Conservation (phyloP, 176 grass and related monocot species). For the Typha latifolia region DNA sequence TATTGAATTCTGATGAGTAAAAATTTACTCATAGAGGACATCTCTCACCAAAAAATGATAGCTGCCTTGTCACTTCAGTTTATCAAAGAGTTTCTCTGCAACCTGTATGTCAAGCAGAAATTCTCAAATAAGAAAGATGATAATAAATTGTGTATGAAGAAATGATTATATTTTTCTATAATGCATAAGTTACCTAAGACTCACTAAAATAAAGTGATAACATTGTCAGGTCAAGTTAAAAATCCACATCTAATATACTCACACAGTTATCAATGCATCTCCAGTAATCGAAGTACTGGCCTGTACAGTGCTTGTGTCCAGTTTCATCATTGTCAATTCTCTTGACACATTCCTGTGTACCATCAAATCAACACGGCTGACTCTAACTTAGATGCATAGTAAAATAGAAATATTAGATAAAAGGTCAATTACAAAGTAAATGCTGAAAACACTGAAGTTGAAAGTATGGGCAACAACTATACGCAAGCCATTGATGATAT, state of each 20-base stretch:
- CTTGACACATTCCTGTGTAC: slow-evolving; percentile 50
- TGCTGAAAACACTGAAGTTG: too few relatives aligned
- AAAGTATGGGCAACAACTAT: too few relatives aligned
- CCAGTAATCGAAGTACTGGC: slow-evolving; percentile 68
- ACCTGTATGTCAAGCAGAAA: slow-evolving; percentile 36
- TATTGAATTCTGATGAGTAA: slow-evolving; percentile 12
- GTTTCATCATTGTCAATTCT: slow-evolving; percentile 43
- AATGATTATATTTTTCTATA: too few relatives aligned
- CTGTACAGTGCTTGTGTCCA: slow-evolving; percentile 67
- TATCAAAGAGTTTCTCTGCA: slow-evolving; percentile 63
- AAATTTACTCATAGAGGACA: slow-evolving; percentile 15
- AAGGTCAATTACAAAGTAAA: too few relatives aligned
- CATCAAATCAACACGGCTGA: background rate
- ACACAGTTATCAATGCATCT: slow-evolving; percentile 57
- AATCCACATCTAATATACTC: slow-evolving; percentile 10
- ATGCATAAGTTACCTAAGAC: too few relatives aligned
- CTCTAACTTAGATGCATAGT: background rate
- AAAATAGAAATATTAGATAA: background rate
- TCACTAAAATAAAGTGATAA: too few relatives aligned
- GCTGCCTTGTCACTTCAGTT: slow-evolving; percentile 52
- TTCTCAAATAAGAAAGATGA: background rate
- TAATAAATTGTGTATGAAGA: too few relatives aligned
- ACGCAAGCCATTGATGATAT: too few relatives aligned
- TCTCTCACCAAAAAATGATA: slow-evolving; percentile 9
- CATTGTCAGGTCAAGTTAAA: too few relatives aligned